Conservation (phyloP, 2,329 filamentous ascomycete genomes). For the Westerdykella sp. region DNA sequence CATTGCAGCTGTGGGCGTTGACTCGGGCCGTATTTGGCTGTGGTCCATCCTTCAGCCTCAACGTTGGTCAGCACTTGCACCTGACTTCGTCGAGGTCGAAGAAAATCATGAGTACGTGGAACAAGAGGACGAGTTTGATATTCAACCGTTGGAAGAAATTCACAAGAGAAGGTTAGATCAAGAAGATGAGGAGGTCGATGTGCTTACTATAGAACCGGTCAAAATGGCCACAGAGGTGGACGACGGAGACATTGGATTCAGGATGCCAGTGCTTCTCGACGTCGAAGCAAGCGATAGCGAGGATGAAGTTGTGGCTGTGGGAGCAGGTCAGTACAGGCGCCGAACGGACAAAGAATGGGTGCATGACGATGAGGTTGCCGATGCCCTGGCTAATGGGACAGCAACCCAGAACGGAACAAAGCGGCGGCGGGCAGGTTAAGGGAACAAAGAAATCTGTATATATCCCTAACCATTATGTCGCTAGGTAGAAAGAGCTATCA, state of each 20-base stretch:
- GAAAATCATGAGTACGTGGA: constrained; percentile 98
- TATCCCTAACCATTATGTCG: too few species aligned
- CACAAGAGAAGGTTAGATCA: constrained; percentile 83
- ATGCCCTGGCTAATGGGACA: constrained; percentile 22
- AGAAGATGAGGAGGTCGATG: constrained; percentile 91
- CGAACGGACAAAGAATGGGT: constrained; percentile 66
- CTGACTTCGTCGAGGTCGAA: constrained; percentile 95
- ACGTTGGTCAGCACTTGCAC: constrained; percentile 93
- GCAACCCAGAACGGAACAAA: constrained; percentile 31
- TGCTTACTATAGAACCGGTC: constrained; percentile 65
- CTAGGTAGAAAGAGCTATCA: too few species aligned
- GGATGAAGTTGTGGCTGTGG: constrained; percentile 68
- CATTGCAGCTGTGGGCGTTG: constrained; percentile 84
- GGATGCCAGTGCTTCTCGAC: constrained; percentile 89
- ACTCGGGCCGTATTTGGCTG: constrained; percentile 88
- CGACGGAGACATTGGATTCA: constrained; percentile 53
- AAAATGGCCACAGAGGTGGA: constrained; percentile 50
- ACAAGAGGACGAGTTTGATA: constrained; percentile 94
- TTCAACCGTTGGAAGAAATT: constrained; percentile 90
- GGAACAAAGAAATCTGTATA: too few species aligned
- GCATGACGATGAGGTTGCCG: constrained; percentile 47
- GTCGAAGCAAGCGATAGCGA: constrained; percentile 92
- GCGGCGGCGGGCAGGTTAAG: constrained; percentile 12
- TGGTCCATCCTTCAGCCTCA: constrained; percentile 96
- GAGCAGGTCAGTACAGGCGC: constrained; percentile 75